Conservation (phyloP, 2,329 filamentous ascomycete species). For the Penicillium rolfsii region DNA sequence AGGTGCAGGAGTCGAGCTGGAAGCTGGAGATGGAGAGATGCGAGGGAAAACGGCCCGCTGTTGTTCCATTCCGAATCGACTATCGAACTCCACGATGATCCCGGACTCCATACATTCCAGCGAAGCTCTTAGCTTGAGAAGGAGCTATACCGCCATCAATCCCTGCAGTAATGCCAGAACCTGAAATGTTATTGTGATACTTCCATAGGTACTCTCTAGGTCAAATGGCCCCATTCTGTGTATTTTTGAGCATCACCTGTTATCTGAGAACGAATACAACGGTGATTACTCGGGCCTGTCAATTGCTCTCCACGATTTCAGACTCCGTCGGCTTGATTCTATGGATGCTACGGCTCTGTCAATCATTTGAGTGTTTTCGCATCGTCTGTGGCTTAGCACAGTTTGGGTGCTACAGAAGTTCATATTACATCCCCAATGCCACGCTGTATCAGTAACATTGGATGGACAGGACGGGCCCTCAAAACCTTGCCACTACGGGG, state of each 20-base stretch:
- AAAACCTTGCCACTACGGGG: neutral
- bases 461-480: neutral
- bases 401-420: neutral
- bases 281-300: neutral
- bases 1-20: constrained; percentile 5
- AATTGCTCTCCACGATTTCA: neutral
- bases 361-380: neutral
- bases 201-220: neutral
- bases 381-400: neutral
- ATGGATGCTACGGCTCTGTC: neutral
- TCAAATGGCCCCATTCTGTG: neutral
- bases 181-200: neutral
- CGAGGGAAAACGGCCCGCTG: neutral
- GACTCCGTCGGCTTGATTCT: neutral
- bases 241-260: neutral
- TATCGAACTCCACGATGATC: neutral
- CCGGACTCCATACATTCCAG: neutral
- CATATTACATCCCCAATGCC: neutral
- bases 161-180: neutral
- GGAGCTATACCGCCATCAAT: neutral
- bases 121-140: too few species aligned
- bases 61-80: constrained; percentile 8
- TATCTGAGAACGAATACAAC: neutral
- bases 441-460: neutral
- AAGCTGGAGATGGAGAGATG: neutral